Percentiles rank a stretch among this genome's conserved stretches.
Evolutionary conservation across 1,284 basidiomycete species (phyloP).

Genomic region (Peniophora sp.): DNA sequence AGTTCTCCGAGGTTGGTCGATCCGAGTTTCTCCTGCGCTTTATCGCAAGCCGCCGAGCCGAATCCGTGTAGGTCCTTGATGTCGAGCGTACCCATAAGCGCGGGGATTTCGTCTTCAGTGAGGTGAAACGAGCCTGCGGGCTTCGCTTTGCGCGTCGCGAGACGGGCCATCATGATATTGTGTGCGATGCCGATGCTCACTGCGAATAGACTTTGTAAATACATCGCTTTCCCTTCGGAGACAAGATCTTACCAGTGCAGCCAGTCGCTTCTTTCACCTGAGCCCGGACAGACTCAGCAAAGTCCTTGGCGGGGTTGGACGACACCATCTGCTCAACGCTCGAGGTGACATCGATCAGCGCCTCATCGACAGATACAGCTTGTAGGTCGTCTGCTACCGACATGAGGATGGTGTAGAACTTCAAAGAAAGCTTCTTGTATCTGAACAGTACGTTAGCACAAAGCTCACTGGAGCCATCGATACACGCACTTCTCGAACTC

Average conservation of each 20-base stretch:
- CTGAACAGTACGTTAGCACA: conserved; percentile 27
- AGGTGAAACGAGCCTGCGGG: conserved; percentile 84
- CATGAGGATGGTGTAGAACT: conserved; percentile 92
- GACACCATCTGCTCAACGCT: conserved; percentile 42
- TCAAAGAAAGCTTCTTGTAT: conserved; percentile 75
- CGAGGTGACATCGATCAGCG: conserved; percentile 81
- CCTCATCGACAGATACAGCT: conserved; percentile 95
- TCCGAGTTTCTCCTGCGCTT: conserved; percentile 71
- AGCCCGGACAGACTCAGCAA: conserved; percentile 76
- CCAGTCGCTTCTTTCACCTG: conserved; percentile 72
- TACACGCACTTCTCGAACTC: conserved; percentile 66
- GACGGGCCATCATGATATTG: conserved; percentile 87
- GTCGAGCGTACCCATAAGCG: conserved; percentile 68
- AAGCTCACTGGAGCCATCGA: neutral
- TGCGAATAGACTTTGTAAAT: conserved; percentile 17
- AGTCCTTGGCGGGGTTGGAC: conserved; percentile 58
- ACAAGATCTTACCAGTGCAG: conserved; percentile 62
- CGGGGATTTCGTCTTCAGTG: conserved; percentile 39
- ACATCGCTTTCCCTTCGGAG: neutral
- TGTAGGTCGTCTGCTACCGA: conserved; percentile 85
- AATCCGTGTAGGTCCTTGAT: conserved; percentile 88
- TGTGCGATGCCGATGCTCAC: conserved; percentile 89
- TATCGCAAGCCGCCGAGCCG: conserved; percentile 67
- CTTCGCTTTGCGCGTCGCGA: conserved; percentile 89
- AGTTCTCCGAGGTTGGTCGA: conserved; percentile 67